Evolutionary conservation across 257 asterid species (phyloP).

Genomic region (Striga asiatica): DNA sequence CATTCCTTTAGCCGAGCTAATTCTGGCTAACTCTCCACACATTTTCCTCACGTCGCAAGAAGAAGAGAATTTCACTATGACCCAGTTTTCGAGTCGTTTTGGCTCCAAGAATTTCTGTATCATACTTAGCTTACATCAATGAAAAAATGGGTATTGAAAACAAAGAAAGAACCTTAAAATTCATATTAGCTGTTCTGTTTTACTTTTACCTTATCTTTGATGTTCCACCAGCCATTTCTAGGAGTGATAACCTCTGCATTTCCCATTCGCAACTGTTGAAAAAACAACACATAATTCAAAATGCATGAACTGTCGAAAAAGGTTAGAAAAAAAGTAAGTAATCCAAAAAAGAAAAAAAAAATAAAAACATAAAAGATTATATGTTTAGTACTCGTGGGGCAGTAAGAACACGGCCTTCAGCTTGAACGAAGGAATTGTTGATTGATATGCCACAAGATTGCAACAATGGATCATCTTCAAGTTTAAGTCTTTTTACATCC

Average conservation of each 20-base stretch:
- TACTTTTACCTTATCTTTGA: conserved; percentile 32
- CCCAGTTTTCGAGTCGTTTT: conserved; percentile 32
- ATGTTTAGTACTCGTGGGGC: conserved; percentile 29
- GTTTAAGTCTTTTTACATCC: conserved; percentile 24
- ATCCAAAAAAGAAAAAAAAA: no score
- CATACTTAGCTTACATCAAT: conserved; percentile 2
- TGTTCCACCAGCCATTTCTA: conserved; percentile 37
- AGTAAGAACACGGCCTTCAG: conserved; percentile 39
- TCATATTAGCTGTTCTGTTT: neutral
- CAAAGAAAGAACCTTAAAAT: neutral
- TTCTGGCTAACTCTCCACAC: conserved; percentile 21
- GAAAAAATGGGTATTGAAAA: neutral
- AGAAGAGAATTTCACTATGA: conserved; percentile 32
- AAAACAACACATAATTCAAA: neutral
- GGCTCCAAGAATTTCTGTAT: conserved; percentile 28
- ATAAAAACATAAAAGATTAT: neutral
- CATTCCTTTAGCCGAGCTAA: conserved; percentile 29
- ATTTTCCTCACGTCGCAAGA: conserved; percentile 16
- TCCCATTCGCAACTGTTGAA: conserved; percentile 34
- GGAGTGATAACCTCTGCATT: conserved; percentile 28
- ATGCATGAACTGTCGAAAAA: no score
- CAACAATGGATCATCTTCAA: conserved; percentile 28
- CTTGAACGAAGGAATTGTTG: conserved; percentile 21
- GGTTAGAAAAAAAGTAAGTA: neutral
- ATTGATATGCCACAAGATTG: conserved; percentile 36